Base-by-base conservation (phyloP, 208 protist species). In the Leptomonas pyrrhocoris region DNA sequence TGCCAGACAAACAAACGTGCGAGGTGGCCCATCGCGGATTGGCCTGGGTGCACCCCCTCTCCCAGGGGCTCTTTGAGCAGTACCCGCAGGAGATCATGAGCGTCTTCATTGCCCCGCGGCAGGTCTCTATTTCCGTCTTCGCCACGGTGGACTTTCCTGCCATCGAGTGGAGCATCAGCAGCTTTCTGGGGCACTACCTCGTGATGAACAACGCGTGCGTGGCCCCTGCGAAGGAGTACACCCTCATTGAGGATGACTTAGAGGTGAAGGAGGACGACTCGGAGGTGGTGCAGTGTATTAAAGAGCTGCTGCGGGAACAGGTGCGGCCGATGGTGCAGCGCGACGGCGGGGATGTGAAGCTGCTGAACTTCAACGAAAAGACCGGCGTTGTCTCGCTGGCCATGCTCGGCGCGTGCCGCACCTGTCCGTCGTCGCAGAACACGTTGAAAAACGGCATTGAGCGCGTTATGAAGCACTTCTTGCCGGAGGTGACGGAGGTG, bases 241-340 rank as follows among this genome's bases (percentile, higher is more conserved):
- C 82, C 15, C 68, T 95, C 13, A 77, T 97, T 27, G 87, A 93
- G 64, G 89, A 97, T 50, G 94, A 98, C 50, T 80, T 96, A 2
- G 73, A 75, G 9, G 8, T 88, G 23, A 61, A 61, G 31, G 84
- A 91, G 50, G 73, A 67, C 23, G 95, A 98, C 73, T 81, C 83
- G 2, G 93, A 97, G 83, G 87, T 94, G 49, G 36, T 98, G 55
- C 91, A 96, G 86, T 95, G 90, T 73, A 95, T 98, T 57, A 98
- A 98, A 83, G 93, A 98, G 70, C 85, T 98, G n/a, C 63, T 98
- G 48, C 82, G 88, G 12, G 90, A 92, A 63, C 87, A 96, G 65
- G 83, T 98, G 18, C 87, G 93, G 31, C 93, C 95, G 25, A 96
- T 97, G 90, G 84, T 98, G 45, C 95, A 97, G 82, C 86, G 90